Evolutionary conservation across 495 filamentous ascomycete species (phyloP), one percentile per base, ranked within the genome.

Genomic region (Aspergillus funiculosus): DNA sequence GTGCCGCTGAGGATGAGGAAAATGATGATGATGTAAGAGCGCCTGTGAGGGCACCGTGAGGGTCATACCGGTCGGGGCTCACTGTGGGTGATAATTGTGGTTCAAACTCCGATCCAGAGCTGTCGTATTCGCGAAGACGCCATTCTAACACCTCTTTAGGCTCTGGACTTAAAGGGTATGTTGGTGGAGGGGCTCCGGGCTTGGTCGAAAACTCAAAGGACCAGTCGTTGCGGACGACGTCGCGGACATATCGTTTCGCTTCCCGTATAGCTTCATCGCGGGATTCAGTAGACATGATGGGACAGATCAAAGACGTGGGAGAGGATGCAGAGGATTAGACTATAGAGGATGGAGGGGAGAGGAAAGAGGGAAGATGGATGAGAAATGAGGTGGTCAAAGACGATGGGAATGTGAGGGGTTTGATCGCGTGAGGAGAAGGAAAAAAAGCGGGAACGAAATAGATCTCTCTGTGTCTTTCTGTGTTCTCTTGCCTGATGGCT

Each of bases 161-260:
- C 28, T 59, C 50, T 13, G 63, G 58, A 22, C 31, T 29, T 19
- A 39, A 46, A 5, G 62, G 58, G 3, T 63, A 59, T 6, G 58
- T 50, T 8, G 61, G 46, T 2, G 52, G 35, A 11, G 59, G 58
- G n/a, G 46, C 48, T 22, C 60, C 59, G n/a, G 57, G 26, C 34
- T 56, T 56, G 9, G 56, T 39, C 10, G 63, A 56, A 10, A 60
- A 58, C 5, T 69, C 54, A 43, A 66, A 71, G 29, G 56, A 54
- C 70, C 68, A 72, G 60, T 74, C 68, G 40, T 66, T 63, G 17
- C 67, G 68, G 20, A 71, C 62, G 25, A 67, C 58, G 14, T 69
- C 63, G 34, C 64, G 67, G 24, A 72, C 53, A 38, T 69, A 67
- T 14, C 55, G 50, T 43, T 68, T 72, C 10, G 66, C 66, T 18